Percentiles rank a stretch among this genome's conserved stretches.
These are phyloP conservation scores for Eucalyptus pumila DNA, from an alignment of 345 rosid genomes.

Conservation along the genomic window DNA sequence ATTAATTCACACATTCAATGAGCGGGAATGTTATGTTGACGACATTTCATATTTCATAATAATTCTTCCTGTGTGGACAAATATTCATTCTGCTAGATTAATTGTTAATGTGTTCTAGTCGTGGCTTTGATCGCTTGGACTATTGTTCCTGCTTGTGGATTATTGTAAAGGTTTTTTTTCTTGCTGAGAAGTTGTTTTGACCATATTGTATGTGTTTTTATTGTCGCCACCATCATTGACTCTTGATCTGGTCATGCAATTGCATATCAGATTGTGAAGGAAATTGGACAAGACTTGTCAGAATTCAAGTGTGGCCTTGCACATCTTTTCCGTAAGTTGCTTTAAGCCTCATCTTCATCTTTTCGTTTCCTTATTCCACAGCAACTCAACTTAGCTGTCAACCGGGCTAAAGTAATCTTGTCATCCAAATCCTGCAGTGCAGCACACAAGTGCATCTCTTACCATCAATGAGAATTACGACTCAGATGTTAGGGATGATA, in stretches of 20 bases:
- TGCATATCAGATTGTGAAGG: constrained; percentile 60
- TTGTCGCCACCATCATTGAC: background rate
- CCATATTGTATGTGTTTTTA: background rate
- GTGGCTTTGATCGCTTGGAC: background rate
- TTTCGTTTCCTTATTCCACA: background rate
- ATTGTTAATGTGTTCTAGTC: background rate
- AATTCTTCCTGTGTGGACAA: background rate
- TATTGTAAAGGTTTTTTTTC: background rate
- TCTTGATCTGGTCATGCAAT: background rate
- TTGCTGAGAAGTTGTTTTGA: background rate
- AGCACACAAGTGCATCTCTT: constrained; percentile 92
- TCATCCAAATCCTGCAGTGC: constrained; percentile 21
- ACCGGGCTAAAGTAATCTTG: background rate
- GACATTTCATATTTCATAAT: background rate
- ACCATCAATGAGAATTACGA: constrained; percentile 96
- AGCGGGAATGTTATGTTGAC: background rate
- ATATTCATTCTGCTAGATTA: background rate
- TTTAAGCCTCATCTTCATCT: background rate
- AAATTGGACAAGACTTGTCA: constrained; percentile 56
- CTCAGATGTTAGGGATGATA: constrained; percentile 87
- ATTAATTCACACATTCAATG: too few relatives aligned
- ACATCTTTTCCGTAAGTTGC: constrained; percentile 66
- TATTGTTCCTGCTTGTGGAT: background rate
- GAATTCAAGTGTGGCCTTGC: constrained; percentile 89
- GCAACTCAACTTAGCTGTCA: background rate